Evolutionary conservation across 2,329 filamentous ascomycete genomes (phyloP).

Genomic region (Neocatenulostroma microsporum): DNA sequence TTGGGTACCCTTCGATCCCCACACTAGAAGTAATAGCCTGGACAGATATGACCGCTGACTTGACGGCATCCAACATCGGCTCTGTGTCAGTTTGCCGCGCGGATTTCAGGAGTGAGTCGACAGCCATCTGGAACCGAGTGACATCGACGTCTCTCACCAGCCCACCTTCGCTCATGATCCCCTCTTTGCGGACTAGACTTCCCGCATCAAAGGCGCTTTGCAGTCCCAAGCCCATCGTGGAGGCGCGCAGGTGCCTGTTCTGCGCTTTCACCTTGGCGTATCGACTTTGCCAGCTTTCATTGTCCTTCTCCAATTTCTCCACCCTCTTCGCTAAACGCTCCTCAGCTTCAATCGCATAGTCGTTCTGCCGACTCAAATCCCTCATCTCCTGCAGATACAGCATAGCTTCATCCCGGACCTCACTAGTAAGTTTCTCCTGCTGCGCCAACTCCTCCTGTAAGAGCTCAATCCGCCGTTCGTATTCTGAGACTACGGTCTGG

Average conservation of each 20-base stretch:
- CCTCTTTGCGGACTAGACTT: constrained; percentile 57
- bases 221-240: constrained; percentile 67
- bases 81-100: constrained; percentile 68
- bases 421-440: constrained; percentile 76
- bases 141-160: constrained; percentile 85
- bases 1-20: constrained; percentile 33
- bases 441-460: constrained; percentile 60
- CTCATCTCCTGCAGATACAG: constrained; percentile 86
- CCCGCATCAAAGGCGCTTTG: constrained; percentile 49
- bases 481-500: no score
- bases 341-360: constrained; percentile 71
- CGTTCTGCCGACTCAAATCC: constrained; percentile 70
- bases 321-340: constrained; percentile 69
- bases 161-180: constrained; percentile 54
- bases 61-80: constrained; percentile 76
- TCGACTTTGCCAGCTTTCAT: constrained; percentile 81
- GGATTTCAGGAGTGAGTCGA: constrained; percentile 78
- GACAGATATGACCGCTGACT: constrained; percentile 72
- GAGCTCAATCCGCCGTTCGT: constrained; percentile 52
- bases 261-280: constrained; percentile 87
- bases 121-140: constrained; percentile 88
- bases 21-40: constrained; percentile 79
- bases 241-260: constrained; percentile 69
- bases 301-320: constrained; percentile 68
- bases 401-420: constrained; percentile 76